Evolutionary conservation across 805 yeast species (phyloP), one percentile per base, ranked within the genome.

Genomic region (Wickerhamia fluorescens): DNA sequence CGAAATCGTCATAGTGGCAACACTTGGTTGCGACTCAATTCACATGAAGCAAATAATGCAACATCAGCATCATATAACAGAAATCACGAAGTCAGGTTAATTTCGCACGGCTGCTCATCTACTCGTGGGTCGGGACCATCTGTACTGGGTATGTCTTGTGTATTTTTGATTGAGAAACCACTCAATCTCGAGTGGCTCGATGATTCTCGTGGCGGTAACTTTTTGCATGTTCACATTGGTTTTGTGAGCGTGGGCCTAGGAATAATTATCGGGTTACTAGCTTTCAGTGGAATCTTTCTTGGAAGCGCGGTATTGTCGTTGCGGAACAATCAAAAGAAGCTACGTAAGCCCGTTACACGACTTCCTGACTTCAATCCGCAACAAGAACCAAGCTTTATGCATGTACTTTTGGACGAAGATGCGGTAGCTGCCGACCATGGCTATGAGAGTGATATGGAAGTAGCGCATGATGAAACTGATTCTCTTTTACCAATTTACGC

Each of bases 221-320:
- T 61, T 33, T 58, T 75, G 25, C 80, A 71, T 35, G 51, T 82
- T 14, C 78, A 71, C 36, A 53, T 83, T 20, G 87, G 92, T 5
- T 66, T 74, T 29, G 66, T 78, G 12, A 83, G 89, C 9, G 56
- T 81, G 18, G 77, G 77, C 0, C 51, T 81, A 16, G 94, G 92
- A 5, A 58, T 79, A 4, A 53, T 80, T 2, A 44, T 78, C 6
- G 89, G 89, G 0, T 61, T 77, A 17, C 39, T 78, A 3, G 41
- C 62, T 33, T 65, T 31, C 29, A 54, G 54, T 2, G 33, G 35
- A 2, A 31, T 38, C 3, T 17, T 37, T 16, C 15, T 33, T 4
- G 33, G 38, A 3, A 9, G 14, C 5, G 37, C 36, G n/a, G 28
- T 30, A 5, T 19, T 38, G 18, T 38, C 36, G 15, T 20, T 40